Evolutionary conservation across 1,139 yeast species (phyloP).

Genomic region (Taphrina confusa): DNA sequence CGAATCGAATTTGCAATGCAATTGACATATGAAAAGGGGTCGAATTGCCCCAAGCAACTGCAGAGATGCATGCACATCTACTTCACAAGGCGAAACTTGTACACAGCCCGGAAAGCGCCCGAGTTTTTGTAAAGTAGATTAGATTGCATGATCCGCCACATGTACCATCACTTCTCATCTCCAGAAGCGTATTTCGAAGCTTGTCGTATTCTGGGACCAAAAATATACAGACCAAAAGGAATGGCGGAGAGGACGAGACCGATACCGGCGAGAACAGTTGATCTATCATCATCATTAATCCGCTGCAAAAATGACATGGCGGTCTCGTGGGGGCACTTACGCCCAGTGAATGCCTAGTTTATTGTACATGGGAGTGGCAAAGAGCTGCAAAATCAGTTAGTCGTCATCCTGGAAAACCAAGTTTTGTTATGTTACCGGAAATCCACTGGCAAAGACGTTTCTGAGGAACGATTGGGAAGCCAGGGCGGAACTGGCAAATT

Average conservation of each 20-base stretch:
- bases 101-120: no score
- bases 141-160: not conserved
- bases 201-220: slow-evolving; percentile 22
- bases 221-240: slow-evolving; percentile 17
- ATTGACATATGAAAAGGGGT: no score
- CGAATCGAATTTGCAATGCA: no score
- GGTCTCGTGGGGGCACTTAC: not conserved
- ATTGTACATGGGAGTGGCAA: slow-evolving; percentile 23
- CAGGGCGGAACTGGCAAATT: slow-evolving; percentile 84
- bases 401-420: no score
- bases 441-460: slow-evolving; percentile 68
- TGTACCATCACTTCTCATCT: not conserved
- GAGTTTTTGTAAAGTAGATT: no score
- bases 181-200: slow-evolving; percentile 30
- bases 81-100: no score
- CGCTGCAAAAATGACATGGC: not conserved
- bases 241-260: slow-evolving; percentile 8
- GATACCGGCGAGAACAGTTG: slow-evolving; percentile 10
- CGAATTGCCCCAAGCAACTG: no score
- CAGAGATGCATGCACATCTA: no score
- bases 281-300: not conserved
- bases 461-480: slow-evolving; percentile 87
- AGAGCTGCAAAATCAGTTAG: slow-evolving; percentile 1
- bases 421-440: no score
- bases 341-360: slow-evolving; percentile 32